Conservation (phyloP, 1,284 basidiomycete genomes). For the Cryptococcus sp. region DNA sequence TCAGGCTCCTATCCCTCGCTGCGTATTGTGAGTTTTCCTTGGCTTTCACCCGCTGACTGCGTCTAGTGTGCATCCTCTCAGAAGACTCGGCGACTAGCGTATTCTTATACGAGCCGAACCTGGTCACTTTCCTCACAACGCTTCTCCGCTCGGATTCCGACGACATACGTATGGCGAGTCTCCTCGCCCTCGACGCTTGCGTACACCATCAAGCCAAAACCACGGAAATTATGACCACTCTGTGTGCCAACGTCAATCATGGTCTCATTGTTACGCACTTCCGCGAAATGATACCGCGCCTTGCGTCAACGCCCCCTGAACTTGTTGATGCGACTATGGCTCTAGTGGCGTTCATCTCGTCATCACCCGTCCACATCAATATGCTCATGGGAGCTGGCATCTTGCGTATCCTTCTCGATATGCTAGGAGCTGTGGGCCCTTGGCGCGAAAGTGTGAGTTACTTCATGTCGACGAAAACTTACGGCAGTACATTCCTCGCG, state of each 20-base stretch:
- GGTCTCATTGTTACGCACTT: constrained; percentile 88
- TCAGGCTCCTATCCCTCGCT: constrained; percentile 83
- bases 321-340: constrained; percentile 84
- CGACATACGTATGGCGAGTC: constrained; percentile 75
- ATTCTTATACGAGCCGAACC: constrained; percentile 88
- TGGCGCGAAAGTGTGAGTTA: constrained; percentile 29
- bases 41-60: constrained; percentile 1
- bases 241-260: constrained; percentile 95
- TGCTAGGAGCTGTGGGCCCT: constrained; percentile 66
- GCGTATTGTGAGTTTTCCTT: constrained; percentile 62
- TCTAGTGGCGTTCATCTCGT: constrained; percentile 84
- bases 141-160: constrained; percentile 71
- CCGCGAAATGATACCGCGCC: constrained; percentile 73
- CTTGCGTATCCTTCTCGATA: constrained; percentile 82
- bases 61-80: constrained; percentile 66
- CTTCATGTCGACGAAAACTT: constrained; percentile 1
- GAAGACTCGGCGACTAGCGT: constrained; percentile 79
- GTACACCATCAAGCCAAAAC: constrained; percentile 80
- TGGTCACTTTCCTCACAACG: constrained; percentile 84
- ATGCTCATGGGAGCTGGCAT: constrained; percentile 98
- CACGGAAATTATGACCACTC: constrained; percentile 82
- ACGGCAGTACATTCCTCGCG: constrained; percentile 54
- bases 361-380: constrained; percentile 79
- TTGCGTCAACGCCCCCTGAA: constrained; percentile 68
- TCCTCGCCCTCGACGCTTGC: constrained; percentile 86